Base-by-base conservation (phyloP, 805 yeast species). In the Komagataella populi region DNA sequence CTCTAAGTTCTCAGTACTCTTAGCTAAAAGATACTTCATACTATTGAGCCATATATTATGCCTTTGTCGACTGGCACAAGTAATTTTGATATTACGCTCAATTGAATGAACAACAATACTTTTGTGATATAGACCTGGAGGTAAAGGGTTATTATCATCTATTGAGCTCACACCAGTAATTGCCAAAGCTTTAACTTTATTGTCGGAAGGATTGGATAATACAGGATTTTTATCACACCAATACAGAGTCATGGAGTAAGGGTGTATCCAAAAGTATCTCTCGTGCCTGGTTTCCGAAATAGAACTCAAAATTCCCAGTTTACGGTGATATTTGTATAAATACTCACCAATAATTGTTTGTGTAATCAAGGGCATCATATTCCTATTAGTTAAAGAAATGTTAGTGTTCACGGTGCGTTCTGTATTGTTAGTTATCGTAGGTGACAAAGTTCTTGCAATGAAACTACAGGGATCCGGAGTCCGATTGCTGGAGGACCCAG, bases 221-320 rank as follows among this genome's bases (percentile, higher is more conserved):
- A 83, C 84, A 1, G 97, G 97, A 60, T 86, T 87, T 10, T 81
- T 73, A 4, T 77, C 74, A 3, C 91, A 83, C 99, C 99, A 91
- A 65, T 87, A 89, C 48, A 91, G 71, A 0, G 96, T 87, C 70
- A 88, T 69, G 6, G 93, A 84, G 65, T 90, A 90, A 3, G 99
- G 98, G 66, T 91, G 96, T 47, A 93, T 79, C 98, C 98, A 93
- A 74, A 91, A 91, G 69, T 80, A 91, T 56, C 97, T 76, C 61
- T 85, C 93, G 62, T 91, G 99, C 54, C 96, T 77, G 46, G 78
- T 77, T 49, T 88, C 93, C 0, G 91, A 77, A 18, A 87, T 74
- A 1, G 84, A 74, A 44, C 87, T 83, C 49, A 87, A 71, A 14
- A 89, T 84, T 1, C 90, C 90, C 50, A 84, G 67, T 54, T 81